Conservation (phyloP, 768 basidiomycete species). For the Boletellus sp. region DNA sequence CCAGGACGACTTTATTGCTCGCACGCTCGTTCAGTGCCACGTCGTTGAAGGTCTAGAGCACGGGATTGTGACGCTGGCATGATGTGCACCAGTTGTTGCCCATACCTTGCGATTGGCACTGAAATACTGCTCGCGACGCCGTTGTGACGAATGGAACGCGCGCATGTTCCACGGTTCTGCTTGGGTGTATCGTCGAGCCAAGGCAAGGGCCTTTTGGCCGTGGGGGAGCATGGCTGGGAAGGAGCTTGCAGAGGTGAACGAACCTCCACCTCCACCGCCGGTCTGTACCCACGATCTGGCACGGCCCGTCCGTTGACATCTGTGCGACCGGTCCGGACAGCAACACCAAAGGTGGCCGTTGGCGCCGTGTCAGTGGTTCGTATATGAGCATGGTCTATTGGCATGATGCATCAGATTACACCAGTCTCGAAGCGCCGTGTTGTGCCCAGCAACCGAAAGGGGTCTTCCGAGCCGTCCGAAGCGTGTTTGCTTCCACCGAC, state of each 20-base stretch:
- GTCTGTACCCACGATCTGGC: too few species aligned
- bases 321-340: too few species aligned
- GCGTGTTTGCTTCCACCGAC: background rate
- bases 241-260: too few species aligned
- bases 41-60: conserved; percentile 33
- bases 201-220: conserved; percentile 1
- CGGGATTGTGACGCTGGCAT: background rate
- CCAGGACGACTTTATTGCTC: conserved; percentile 56
- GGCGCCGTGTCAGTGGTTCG: too few species aligned
- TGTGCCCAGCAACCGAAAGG: background rate
- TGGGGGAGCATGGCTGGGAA: conserved; percentile 14
- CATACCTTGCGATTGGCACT: conserved; percentile 45
- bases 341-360: too few species aligned
- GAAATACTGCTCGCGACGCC: conserved; percentile 36
- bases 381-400: too few species aligned
- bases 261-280: too few species aligned
- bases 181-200: conserved; percentile 14
- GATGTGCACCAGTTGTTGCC: too few species aligned
- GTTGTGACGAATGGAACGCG: conserved; percentile 41
- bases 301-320: too few species aligned
- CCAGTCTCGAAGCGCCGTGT: too few species aligned
- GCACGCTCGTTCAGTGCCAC: conserved; percentile 30
- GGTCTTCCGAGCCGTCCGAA: too few species aligned
- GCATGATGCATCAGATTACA: too few species aligned
- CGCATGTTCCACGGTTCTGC: conserved; percentile 21